Percentiles rank a stretch among this genome's conserved stretches.
phyloP scores from a whole-genome alignment of 2,329 filamentous ascomycete species.

The Ascochyta clinopodiicola region DNA sequence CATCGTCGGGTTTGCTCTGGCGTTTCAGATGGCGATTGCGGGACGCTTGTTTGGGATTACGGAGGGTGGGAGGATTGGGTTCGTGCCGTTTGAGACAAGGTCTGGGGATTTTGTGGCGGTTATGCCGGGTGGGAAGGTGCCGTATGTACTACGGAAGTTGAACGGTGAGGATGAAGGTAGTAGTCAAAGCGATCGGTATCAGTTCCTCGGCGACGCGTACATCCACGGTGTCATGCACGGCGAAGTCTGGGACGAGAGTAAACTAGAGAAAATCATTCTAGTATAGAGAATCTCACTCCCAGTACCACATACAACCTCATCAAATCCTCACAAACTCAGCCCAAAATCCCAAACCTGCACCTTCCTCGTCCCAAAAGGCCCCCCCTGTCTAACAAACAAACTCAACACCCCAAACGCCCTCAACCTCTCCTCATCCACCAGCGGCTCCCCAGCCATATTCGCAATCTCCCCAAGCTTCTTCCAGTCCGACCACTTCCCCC shows the following conservation, averaged over 20 bases:
- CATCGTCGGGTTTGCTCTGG: background rate
- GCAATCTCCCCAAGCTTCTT: slow-evolving; percentile 38
- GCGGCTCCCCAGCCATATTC: slow-evolving; percentile 41
- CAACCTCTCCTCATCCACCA: slow-evolving; percentile 42
- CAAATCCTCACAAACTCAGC: slow-evolving; percentile 20
- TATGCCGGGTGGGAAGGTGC: slow-evolving; percentile 2
- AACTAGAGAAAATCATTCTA: background rate
- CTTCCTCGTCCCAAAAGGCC: slow-evolving; percentile 41
- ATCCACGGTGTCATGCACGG: slow-evolving; percentile 1
- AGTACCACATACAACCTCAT: background rate
- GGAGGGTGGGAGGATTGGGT: background rate
- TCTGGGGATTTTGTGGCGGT: background rate
- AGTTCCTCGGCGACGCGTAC: background rate
- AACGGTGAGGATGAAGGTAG: background rate
- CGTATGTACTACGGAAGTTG: background rate
- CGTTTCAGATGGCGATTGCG: background rate
- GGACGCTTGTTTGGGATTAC: background rate
- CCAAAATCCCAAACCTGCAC: slow-evolving; percentile 46
- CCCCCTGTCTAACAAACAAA: slow-evolving; percentile 45
- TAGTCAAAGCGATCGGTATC: background rate
- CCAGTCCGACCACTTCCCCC: slow-evolving; percentile 37
- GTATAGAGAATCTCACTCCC: background rate
- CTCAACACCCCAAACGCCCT: slow-evolving; percentile 35
- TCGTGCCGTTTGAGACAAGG: background rate
- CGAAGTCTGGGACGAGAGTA: background rate